phyloP scores from a whole-genome alignment of 768 basidiomycete genomes.

The Pholiota microspora region DNA sequence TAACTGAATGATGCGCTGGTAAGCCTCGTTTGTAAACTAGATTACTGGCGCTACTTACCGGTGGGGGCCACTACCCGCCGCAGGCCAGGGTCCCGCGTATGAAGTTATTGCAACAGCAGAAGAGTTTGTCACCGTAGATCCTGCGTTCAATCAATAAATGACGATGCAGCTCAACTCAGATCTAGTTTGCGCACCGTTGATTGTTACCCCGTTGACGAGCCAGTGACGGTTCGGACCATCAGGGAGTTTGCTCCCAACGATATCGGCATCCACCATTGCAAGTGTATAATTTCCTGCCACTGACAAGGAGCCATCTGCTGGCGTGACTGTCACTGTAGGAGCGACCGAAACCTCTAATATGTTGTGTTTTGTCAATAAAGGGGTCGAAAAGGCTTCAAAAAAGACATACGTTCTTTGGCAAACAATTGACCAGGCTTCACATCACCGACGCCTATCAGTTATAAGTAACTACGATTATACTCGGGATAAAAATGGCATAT shows the following conservation, averaged over 20 bases:
- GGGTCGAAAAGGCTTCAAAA: background rate
- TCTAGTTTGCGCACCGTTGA: slow-evolving; percentile 33
- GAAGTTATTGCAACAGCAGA: slow-evolving; percentile 52
- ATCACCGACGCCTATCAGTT: slow-evolving; percentile 37
- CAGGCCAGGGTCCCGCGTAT: slow-evolving; percentile 73
- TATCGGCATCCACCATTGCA: slow-evolving; percentile 73
- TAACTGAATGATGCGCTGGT: slow-evolving; percentile 43
- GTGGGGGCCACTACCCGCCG: slow-evolving; percentile 70
- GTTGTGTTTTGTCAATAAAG: background rate
- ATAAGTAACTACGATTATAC: background rate
- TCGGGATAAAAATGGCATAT: background rate
- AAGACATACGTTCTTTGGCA: slow-evolving; percentile 51
- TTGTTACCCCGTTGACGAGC: slow-evolving; percentile 66
- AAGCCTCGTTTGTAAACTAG: too few relatives aligned
- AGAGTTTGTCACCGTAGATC: slow-evolving; percentile 37
- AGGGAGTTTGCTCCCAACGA: slow-evolving; percentile 58
- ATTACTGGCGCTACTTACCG: slow-evolving; percentile 38
- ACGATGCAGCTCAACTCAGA: background rate
- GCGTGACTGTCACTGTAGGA: slow-evolving; percentile 52
- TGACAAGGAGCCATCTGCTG: slow-evolving; percentile 44
- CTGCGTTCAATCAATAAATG: slow-evolving; percentile 17
- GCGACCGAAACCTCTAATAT: slow-evolving; percentile 52
- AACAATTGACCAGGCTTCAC: slow-evolving; percentile 59
- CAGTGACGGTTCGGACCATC: slow-evolving; percentile 74
- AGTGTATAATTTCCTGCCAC: slow-evolving; percentile 60